A percentile compares a stretch with the other conserved stretches of the same genome.
phyloP scores from a whole-genome alignment of 2,329 filamentous ascomycete species.

The Calycina herbarum region DNA sequence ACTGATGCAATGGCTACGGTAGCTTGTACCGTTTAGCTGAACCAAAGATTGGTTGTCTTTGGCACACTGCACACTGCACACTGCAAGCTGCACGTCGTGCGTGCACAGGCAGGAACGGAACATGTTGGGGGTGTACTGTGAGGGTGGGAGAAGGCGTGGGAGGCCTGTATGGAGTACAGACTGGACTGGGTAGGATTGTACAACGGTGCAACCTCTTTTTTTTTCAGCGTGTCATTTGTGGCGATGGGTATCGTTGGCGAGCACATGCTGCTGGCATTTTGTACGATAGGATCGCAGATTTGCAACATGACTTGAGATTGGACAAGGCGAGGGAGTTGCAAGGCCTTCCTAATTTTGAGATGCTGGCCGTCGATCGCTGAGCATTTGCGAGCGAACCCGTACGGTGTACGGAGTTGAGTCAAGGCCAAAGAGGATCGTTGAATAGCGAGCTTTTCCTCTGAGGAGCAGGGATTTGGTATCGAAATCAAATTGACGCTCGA shows the following conservation, averaged over 20 bases:
- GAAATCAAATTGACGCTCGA: background rate
- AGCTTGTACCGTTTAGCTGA: background rate
- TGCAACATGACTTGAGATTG: slow-evolving; percentile 6
- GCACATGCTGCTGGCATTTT: slow-evolving; percentile 3
- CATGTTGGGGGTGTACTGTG: background rate
- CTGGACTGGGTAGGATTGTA: background rate
- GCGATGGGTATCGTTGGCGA: background rate
- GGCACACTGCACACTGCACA: background rate
- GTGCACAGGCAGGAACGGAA: slow-evolving; percentile 2
- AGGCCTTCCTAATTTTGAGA: background rate
- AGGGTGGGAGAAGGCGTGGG: background rate
- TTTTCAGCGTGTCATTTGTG: slow-evolving; percentile 2
- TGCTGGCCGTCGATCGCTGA: background rate
- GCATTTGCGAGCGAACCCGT: background rate
- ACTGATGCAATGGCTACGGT: background rate
- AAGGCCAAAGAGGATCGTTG: background rate
- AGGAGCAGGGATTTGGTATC: background rate
- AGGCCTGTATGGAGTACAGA: background rate
- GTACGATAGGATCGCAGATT: slow-evolving; percentile 7
- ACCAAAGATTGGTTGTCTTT: background rate
- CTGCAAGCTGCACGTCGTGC: background rate
- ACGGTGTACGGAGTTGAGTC: background rate
- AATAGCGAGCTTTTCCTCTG: background rate
- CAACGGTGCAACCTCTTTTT: background rate
- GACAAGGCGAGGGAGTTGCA: background rate